A percentile compares a stretch with the other conserved stretches of the same genome.
Conservation (phyloP, 2,329 filamentous ascomycete genomes). For the Fusarium sp. region DNA sequence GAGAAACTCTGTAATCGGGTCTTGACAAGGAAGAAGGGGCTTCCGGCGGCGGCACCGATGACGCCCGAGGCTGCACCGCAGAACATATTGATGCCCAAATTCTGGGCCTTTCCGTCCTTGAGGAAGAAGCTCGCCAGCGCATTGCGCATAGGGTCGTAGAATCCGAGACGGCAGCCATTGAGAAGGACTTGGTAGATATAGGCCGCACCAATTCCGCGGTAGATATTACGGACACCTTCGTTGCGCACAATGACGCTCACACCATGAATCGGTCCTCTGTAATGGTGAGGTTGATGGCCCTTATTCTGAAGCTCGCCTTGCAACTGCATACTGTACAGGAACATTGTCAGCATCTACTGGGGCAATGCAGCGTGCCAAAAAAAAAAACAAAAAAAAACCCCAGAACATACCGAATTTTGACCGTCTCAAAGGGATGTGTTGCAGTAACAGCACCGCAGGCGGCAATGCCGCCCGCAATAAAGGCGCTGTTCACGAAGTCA, state of each 20-base stretch:
- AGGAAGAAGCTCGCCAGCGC: constrained; percentile 75
- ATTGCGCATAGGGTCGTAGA: constrained; percentile 94
- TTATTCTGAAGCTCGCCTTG: constrained; percentile 95
- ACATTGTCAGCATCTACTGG: not conserved
- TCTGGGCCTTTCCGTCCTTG: constrained; percentile 78
- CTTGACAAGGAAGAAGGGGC: constrained; percentile 98
- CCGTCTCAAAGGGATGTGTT: constrained; percentile 97
- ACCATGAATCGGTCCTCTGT: constrained; percentile 90
- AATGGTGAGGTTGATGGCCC: constrained; percentile 84
- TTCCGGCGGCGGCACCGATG: constrained; percentile 90
- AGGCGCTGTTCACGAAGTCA: constrained; percentile 66
- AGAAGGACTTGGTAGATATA: constrained; percentile 97
- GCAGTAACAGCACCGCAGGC: constrained; percentile 97
- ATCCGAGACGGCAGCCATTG: constrained; percentile 94
- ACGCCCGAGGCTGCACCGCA: constrained; percentile 89
- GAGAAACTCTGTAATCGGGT: constrained; percentile 95
- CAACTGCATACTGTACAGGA: constrained; percentile 77
- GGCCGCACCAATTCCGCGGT: constrained; percentile 89
- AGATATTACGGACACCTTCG: constrained; percentile 85
- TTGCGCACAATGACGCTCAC: constrained; percentile 89
- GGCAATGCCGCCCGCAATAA: constrained; percentile 94
- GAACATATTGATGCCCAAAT: constrained; percentile 90
- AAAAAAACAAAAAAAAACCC: not conserved
- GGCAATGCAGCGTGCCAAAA: not conserved
- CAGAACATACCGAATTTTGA: constrained; percentile 86